Evolutionary conservation across 2,329 filamentous ascomycete species (phyloP), one percentile per base, ranked within the genome.

Genomic region (Penicillium concentricum): DNA sequence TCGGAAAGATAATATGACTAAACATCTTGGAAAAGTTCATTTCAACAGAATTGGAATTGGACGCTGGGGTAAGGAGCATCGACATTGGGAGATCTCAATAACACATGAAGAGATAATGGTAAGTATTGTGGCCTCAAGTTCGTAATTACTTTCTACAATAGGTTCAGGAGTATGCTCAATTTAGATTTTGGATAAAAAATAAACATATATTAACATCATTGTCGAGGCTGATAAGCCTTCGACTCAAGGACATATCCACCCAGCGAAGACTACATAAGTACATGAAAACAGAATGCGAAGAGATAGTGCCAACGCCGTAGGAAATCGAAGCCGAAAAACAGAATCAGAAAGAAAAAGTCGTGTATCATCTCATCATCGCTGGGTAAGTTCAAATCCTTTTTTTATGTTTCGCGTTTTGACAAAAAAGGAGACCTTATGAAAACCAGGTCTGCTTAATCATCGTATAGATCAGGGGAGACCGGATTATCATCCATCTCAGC

Each of bases 401-500:
- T 32, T 46, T 41, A 9, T 38, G n/a, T 7, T 32, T 18, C 6
- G 18, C 35, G 2, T 18, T 30, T 16, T 42, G 12, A 4, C n/a
- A 15, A 10, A 30, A 26, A 5, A 20, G 26, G 24, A 30, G 18
- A 8, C 3, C 5, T 8, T 15, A 10, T 10, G 16, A 4, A 37
- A 47, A 5, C 24, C 7, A 13, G 9, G n/a, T 26, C 26, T n/a
- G 34, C 44, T 58, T 61, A 67, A 53, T 67, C 64, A 20, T 87
- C 84, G 67, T 88, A 88, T 43, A 89, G 78, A 66, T 87, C 86
- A 78, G 85, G 85, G 22, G 84, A 82, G 37, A 79, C 81, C 59
- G 75, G 72, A 57, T 79, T 79, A 48, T 82, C 82, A 59, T 84
- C 82, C 78, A 67, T 87, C 82, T 95, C 91, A 13, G 89, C 87